Evolutionary conservation across 495 filamentous ascomycete genomes (phyloP).

Genomic region (Hypoxylon cercidicola): DNA sequence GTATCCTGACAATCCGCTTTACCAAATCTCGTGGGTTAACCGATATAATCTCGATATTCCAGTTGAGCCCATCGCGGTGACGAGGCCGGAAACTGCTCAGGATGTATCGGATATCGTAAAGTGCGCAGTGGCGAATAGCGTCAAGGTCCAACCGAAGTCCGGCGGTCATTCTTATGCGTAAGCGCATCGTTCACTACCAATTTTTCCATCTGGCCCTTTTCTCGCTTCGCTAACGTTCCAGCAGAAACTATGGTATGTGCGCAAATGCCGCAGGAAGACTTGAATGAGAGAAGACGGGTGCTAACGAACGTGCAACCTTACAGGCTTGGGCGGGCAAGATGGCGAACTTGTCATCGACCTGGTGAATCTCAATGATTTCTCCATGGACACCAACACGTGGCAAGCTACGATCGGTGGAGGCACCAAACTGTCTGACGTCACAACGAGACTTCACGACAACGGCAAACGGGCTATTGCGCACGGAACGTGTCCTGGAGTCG

Average conservation of each 20-base stretch:
- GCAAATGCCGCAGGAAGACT: neutral
- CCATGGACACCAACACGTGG: constrained; percentile 63
- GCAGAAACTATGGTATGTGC: constrained; percentile 50
- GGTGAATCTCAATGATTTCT: constrained; percentile 63
- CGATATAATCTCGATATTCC: constrained; percentile 72
- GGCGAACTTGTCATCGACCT: constrained; percentile 69
- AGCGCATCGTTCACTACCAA: constrained; percentile 16
- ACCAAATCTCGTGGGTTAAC: constrained; percentile 56
- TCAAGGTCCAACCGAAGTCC: constrained; percentile 74
- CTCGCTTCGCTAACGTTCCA: constrained; percentile 10
- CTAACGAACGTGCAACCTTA: constrained; percentile 47
- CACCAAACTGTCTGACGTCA: constrained; percentile 68
- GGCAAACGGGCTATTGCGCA: constrained; percentile 74
- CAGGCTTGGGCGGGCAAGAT: constrained; percentile 63
- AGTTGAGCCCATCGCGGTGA: constrained; percentile 70
- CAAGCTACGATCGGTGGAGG: constrained; percentile 75
- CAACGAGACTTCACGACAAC: constrained; percentile 64
- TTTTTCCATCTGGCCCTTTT: neutral
- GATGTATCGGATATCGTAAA: constrained; percentile 69
- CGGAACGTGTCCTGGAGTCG: constrained; percentile 70
- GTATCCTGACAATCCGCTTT: constrained; percentile 51
- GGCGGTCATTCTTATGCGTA: constrained; percentile 79
- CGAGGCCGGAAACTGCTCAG: constrained; percentile 64
- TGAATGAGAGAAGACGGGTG: neutral
- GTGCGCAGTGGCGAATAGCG: constrained; percentile 63